Evolutionary conservation across 2,329 filamentous ascomycete species (phyloP), one percentile per base, ranked within the genome.

Genomic region (Ophiobolus disseminans): DNA sequence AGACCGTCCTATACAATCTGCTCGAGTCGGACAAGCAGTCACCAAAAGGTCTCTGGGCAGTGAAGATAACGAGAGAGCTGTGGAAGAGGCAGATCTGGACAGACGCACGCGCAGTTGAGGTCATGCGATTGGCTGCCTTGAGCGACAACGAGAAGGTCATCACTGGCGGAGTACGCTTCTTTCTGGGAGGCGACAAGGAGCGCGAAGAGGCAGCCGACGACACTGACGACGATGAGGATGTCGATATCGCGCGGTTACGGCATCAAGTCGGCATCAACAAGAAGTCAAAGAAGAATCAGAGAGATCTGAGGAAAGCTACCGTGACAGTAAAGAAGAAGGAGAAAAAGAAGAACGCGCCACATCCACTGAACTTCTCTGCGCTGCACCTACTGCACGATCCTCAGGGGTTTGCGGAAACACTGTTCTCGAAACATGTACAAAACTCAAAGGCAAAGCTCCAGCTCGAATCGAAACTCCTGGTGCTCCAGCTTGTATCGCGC

Each of bases 61-160:
- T 97, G 53, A 97, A 97, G 74, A 83, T 99, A 57, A 96, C 92
- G 3, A 84, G 93, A 54, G 94, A 99, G 77, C 79, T 99, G 67
- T 99, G 94, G 94, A 96, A 92, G 75, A 84, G 93, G 37, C 92
- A 97, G 63, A 87, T 97, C 56, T 99, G 94, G 94, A 91, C 89
- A 8, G 94, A 99, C 65, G 85, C 91, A 2, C 94, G 92, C 72
- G 87, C 93, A 0, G 94, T 97, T n/a, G 91, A 96, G 66, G 90
- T 97, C 58, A 97, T 99, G 92, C 96, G 96, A 75, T 89, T 96
- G 75, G 91, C 93, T 0, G 86, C 88, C 45, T 76, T 99, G 47
- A 86, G 90, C 3, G 88, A 96, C 41, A 96, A 97, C 62, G 90
- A 95, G 63, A 99, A 99, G 76, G 91, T 97, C 3, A 85, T 94